These are phyloP conservation scores for Acer yangbiense DNA, from an alignment of 345 rosid genomes.

Conservation along the genomic window DNA sequence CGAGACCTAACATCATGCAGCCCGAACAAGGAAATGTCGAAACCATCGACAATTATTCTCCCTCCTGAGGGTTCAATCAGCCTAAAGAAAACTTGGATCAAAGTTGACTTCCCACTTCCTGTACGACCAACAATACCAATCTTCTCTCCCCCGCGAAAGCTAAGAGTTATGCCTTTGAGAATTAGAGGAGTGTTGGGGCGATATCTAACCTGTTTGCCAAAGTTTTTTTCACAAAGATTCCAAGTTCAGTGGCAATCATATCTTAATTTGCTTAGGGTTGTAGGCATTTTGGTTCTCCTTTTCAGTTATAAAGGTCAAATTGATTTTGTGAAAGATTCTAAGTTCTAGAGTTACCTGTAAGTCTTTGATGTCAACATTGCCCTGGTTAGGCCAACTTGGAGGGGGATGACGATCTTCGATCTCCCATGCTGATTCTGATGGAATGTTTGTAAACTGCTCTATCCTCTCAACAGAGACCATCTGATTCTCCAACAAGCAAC, in stretches of 20 bases:
- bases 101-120: conserved; percentile 92
- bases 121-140: conserved; percentile 92
- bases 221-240: background rate
- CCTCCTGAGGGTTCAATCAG: conserved; percentile 89
- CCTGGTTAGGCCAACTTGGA: conserved; percentile 71
- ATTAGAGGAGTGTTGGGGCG: conserved; percentile 86
- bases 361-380: conserved; percentile 70
- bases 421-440: conserved; percentile 79
- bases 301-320: too few relatives aligned
- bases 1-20: conserved; percentile 90
- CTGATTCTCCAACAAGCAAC: conserved; percentile 84
- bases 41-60: conserved; percentile 72
- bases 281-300: too few relatives aligned
- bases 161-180: conserved; percentile 74
- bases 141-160: conserved; percentile 83
- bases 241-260: too few relatives aligned
- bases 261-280: too few relatives aligned
- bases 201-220: conserved; percentile 68
- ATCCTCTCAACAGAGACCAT: conserved; percentile 96
- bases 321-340: background rate
- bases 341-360: conserved; percentile 56
- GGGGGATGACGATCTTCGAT: conserved; percentile 59
- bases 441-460: conserved; percentile 76
- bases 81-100: conserved; percentile 87
- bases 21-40: conserved; percentile 67